Evolutionary conservation across 2,329 filamentous ascomycete species (phyloP).

Genomic region (Geoglossum cookeanum): DNA sequence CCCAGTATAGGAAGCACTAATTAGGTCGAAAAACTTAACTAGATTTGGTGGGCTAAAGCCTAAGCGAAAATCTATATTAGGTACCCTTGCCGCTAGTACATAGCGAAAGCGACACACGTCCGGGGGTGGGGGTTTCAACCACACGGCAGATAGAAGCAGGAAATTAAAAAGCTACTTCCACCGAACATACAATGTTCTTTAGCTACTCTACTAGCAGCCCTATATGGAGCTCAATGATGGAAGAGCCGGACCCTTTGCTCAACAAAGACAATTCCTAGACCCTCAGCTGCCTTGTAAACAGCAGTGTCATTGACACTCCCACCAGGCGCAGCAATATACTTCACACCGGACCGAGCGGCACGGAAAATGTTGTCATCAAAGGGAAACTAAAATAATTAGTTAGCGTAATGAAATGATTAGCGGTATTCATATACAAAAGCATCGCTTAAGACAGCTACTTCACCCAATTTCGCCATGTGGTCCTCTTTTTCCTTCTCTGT

Average conservation of each 20-base stretch:
- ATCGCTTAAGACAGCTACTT: conserved; percentile 80
- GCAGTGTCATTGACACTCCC: conserved; percentile 73
- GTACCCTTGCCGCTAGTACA: no score
- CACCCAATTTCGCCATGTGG: conserved; percentile 65
- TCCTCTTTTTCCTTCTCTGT: conserved; percentile 64
- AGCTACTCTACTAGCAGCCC: no score
- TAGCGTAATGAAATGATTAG: not conserved
- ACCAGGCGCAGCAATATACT: conserved; percentile 85
- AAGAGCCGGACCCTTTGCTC: conserved; percentile 89
- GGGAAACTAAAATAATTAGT: conserved; percentile 49
- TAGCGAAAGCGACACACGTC: no score
- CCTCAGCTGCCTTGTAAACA: conserved; percentile 78
- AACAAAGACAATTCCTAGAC: conserved; percentile 81
- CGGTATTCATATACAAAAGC: conserved; percentile 55
- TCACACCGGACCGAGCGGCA: conserved; percentile 69
- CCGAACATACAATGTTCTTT: no score
- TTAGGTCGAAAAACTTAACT: no score
- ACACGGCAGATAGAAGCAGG: no score
- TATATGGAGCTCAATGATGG: conserved; percentile 77
- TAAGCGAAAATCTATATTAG: no score
- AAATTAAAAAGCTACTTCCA: no score
- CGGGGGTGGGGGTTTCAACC: no score
- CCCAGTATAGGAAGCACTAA: no score
- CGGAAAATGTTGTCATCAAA: conserved; percentile 98
- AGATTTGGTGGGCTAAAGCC: no score